Percentiles rank a stretch among this genome's conserved stretches.
These are phyloP conservation scores for Rosa lucieae DNA, from an alignment of 306 rosid species.

Conservation along the genomic window DNA sequence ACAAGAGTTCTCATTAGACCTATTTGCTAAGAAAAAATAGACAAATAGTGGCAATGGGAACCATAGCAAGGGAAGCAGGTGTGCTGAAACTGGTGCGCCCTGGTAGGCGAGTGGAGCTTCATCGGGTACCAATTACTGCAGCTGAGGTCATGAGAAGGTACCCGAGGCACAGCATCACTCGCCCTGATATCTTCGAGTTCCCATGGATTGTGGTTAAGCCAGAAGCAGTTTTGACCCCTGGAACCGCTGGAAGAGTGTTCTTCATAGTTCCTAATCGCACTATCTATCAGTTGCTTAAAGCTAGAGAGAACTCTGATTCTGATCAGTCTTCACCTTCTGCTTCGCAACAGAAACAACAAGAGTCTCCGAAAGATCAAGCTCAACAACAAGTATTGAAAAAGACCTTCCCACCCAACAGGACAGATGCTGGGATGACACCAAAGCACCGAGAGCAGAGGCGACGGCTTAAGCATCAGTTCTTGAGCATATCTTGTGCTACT, in stretches of 20 bases:
- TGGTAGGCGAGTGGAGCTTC: constrained; percentile 50
- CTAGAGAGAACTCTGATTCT: constrained; percentile 9
- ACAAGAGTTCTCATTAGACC: background rate
- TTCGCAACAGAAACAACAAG: background rate
- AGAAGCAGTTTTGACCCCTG: constrained; percentile 53
- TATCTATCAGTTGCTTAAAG: constrained; percentile 49
- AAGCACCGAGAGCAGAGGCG: constrained; percentile 12
- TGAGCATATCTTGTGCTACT: background rate
- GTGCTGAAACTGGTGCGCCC: constrained; percentile 61
- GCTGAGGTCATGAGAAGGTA: constrained; percentile 51
- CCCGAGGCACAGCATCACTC: constrained; percentile 64
- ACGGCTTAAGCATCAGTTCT: constrained; percentile 4
- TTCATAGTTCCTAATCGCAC: constrained; percentile 59
- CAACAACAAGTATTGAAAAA: background rate
- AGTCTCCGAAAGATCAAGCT: background rate
- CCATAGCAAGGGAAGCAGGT: constrained; percentile 27
- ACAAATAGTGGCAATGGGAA: constrained; percentile 26
- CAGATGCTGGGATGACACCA: constrained; percentile 30
- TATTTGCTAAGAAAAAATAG: background rate
- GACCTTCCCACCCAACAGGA: background rate
- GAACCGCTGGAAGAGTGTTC: constrained; percentile 59
- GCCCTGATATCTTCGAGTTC: constrained; percentile 59
- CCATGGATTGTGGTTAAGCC: constrained; percentile 77
- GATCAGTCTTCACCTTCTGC: background rate
- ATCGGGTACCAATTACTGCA: constrained; percentile 48